These are phyloP conservation scores for Syncephalastrum monosporum DNA, from an alignment of 371 early-diverging fungal species.

Conservation along the genomic window DNA sequence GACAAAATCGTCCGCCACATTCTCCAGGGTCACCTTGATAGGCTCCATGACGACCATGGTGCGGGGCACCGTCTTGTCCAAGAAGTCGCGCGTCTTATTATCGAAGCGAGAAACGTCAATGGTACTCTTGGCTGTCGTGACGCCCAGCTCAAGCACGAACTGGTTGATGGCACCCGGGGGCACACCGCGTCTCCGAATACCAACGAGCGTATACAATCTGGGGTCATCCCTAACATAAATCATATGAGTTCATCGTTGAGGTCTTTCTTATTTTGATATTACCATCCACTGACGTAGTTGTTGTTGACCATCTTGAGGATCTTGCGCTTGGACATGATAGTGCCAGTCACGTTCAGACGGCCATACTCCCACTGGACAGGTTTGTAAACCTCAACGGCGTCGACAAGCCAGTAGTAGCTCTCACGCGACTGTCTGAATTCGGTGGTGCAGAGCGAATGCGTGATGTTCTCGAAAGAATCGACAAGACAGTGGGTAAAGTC, in stretches of 20 bases:
- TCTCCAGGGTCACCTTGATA: conserved; percentile 83
- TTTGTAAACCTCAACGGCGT: conserved; percentile 98
- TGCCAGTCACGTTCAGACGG: conserved; percentile 94
- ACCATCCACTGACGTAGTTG: conserved; percentile 82
- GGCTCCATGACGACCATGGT: conserved; percentile 92
- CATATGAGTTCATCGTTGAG: neutral
- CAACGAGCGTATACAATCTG: conserved; percentile 95
- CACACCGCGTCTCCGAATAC: conserved; percentile 97
- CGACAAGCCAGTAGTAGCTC: conserved; percentile 99
- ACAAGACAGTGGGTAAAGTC: conserved; percentile 99
- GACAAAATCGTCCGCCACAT: conserved; percentile 76
- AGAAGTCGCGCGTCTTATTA: conserved; percentile 91
- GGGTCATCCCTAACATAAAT: conserved; percentile 85
- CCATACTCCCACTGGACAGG: conserved; percentile 99
- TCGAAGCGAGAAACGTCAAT: conserved; percentile 95
- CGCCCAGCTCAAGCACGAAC: conserved; percentile 94
- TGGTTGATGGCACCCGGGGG: conserved; percentile 98
- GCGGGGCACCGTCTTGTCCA: conserved; percentile 91
- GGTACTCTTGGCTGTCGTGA: conserved; percentile 86
- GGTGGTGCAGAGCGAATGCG: conserved; percentile 99
- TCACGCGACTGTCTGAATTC: conserved; percentile 96
- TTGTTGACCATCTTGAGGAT: conserved; percentile 88
- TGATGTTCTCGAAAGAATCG: conserved; percentile 99
- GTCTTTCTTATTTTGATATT: neutral
- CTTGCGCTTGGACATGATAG: conserved; percentile 98